Base-by-base conservation (phyloP, 306 rosid species). In the Betula pendula region DNA sequence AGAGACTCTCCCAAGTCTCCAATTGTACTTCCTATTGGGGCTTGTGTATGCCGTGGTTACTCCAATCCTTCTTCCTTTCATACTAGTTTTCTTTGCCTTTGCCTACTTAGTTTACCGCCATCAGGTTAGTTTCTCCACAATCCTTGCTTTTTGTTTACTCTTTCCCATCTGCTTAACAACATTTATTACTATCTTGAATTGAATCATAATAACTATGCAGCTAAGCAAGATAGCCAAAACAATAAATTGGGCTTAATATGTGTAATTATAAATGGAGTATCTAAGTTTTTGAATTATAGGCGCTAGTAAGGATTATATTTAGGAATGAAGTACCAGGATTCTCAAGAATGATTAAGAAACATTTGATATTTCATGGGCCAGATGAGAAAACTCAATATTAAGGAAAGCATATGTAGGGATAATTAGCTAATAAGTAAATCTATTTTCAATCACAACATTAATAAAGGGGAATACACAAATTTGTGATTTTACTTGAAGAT, bases 31-130 rank as follows among this genome's bases (percentile, higher is more conserved):
- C 85, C 96, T 95, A 77, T 89, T 95, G 24, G 99, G 97, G 69
- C 86, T 91, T 67, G 99, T 95, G 38, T 95, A 95, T 72, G 90
- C 97, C n/a, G 97, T 92, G 80, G 90, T 95, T 66, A 92, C 99
- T 44, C 99, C 99, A 0, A 82, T 92, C 85, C 96, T 95, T 80
- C 99, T 95, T 68, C 99, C 99, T n/a, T 95, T 95, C 82, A 89
- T 95, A 68, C 78, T 92, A 19, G 80, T 95, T 89, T 95, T 95
- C 97, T 95, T 95, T 66, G 99, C 93, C 74, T 73, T 95, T 0
- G 99, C 99, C 10, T 92, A 92, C 91, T 78, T 95, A 84, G 97
- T 95, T 76, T 95, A 95, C 83, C 99, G 99, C 19, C 99, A 95
- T 78, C 99, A 95, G 99, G 99, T 95, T 81, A 62, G 91, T 82